Evolutionary conservation across 495 filamentous ascomycete genomes (phyloP), one percentile per base, ranked within the genome.

Genomic region (Penicillium fimorum): DNA sequence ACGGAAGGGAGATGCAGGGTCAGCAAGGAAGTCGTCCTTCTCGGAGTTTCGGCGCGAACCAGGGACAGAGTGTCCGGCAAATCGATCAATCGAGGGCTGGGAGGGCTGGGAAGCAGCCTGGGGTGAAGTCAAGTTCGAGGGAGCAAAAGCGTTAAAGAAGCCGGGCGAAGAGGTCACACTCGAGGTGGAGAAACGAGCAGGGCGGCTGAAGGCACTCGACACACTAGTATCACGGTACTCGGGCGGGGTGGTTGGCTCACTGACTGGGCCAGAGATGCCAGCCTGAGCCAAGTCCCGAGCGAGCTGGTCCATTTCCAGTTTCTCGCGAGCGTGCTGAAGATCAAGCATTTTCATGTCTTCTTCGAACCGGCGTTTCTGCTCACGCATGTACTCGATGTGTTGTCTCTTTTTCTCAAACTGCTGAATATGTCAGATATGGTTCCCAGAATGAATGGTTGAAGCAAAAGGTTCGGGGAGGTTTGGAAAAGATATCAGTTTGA

Each of bases 191-290:
- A 91, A 93, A 49, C 91, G 83, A 61, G 89, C 89, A 20, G 88
- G 88, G 18, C 90, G 84, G 37, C 88, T 84, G 56, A 90, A 86
- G 43, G 86, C 80, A 60, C 84, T 82, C 47, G 90, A 82, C 63
- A 94, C 86, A 32, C 84, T 82, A 50, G 81, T 79, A 50, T 96
- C 91, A 58, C 84, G 87, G 67, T 91, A 90, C 69, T 97, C 94
- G 18, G 94, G 94, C n/a, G 94, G 94, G 17, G 95, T 98, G 12
- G 94, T 96, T 9, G 93, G 93, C 73, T 97, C 92, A 50, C 91
- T 93, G 70, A 90, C 86, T 54, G 90, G 87, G 35, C 89, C 89
- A 56, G 81, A 71, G n/a, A 80, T 65, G 42, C 76, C 79, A 74
- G 72, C 82, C 74, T 69, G 82, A 70, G 61, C 84, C 58, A 97